A percentile compares a stretch with the other conserved stretches of the same genome.
Conservation (phyloP, 2,329 filamentous ascomycete genomes). For the Fusarium pseudograminearum region DNA sequence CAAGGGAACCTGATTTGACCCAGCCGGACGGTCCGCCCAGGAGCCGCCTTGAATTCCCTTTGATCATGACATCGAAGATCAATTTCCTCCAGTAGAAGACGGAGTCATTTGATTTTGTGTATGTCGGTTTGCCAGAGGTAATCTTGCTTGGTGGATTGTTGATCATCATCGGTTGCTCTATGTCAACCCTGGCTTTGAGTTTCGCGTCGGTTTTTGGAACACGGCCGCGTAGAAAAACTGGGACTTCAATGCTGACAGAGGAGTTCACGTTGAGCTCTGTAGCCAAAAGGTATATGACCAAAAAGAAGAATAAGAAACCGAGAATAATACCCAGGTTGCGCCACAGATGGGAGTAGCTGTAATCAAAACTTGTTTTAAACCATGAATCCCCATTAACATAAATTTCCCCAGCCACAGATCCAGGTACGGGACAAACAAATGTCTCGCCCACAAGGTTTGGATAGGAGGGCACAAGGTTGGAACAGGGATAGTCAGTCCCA, state of each 20-base stretch:
- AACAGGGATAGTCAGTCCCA: slow-evolving; percentile 4
- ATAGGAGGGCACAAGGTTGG: not conserved
- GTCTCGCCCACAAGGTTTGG: not conserved
- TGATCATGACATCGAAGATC: not conserved
- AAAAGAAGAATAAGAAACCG: slow-evolving; percentile 74
- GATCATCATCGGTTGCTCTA: not conserved
- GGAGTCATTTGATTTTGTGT: not conserved
- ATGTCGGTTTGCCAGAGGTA: too few species aligned
- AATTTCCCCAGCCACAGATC: slow-evolving; percentile 64
- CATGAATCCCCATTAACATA: slow-evolving; percentile 71
- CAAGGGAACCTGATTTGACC: slow-evolving; percentile 3
- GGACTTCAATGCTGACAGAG: slow-evolving; percentile 68
- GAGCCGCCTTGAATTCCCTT: not conserved
- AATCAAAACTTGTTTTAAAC: slow-evolving; percentile 66
- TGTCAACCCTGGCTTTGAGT: not conserved
- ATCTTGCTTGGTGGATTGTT: not conserved
- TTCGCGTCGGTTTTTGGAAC: not conserved
- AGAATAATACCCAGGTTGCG: slow-evolving; percentile 77
- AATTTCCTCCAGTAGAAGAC: not conserved
- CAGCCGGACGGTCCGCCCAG: not conserved
- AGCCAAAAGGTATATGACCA: slow-evolving; percentile 70
- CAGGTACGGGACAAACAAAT: slow-evolving; percentile 62
- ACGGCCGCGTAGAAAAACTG: slow-evolving; percentile 71
- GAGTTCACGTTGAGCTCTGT: slow-evolving; percentile 67
- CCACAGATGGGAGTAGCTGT: slow-evolving; percentile 70